Percentiles rank a stretch among this genome's conserved stretches.
Conservation (phyloP, 2,329 filamentous ascomycete genomes). For the Trichoderma simmonsii region DNA sequence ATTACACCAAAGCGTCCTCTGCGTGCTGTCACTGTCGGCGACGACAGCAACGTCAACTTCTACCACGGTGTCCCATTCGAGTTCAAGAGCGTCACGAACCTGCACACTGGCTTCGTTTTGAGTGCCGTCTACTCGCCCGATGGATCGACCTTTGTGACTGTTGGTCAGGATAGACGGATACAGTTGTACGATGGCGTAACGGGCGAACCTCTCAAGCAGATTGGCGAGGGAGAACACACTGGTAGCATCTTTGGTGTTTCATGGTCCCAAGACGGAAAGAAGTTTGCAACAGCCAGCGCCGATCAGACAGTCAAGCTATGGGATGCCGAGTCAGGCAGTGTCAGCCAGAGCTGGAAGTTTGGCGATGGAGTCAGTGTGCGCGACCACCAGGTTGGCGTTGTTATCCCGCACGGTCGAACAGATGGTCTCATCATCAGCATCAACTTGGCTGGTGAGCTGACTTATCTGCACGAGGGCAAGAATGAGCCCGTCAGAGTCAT, state of each 20-base stretch:
- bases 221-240: slow-evolving; percentile 81
- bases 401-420: slow-evolving; percentile 76
- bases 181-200: slow-evolving; percentile 97
- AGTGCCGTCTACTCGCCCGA: slow-evolving; percentile 88
- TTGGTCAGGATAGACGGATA: slow-evolving; percentile 88
- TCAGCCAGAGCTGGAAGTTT: slow-evolving; percentile 78
- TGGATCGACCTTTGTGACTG: slow-evolving; percentile 75
- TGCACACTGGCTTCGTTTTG: slow-evolving; percentile 87
- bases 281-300: slow-evolving; percentile 85
- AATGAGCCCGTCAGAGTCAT: slow-evolving; percentile 67
- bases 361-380: slow-evolving; percentile 73
- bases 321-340: slow-evolving; percentile 79
- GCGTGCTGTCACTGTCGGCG: slow-evolving; percentile 83
- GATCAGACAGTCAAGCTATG: slow-evolving; percentile 94
- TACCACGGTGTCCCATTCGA: slow-evolving; percentile 95
- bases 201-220: slow-evolving; percentile 72
- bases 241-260: slow-evolving; percentile 91
- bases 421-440: slow-evolving; percentile 90
- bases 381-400: slow-evolving; percentile 91
- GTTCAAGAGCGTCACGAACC: slow-evolving; percentile 77
- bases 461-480: slow-evolving; percentile 75
- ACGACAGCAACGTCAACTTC: slow-evolving; percentile 87
- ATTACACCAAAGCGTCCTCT: slow-evolving; percentile 89
- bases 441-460: slow-evolving; percentile 83
- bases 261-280: slow-evolving; percentile 83